Evolutionary conservation across 768 basidiomycete genomes (phyloP).

Genomic region (Rhizopogon salebrosus): DNA sequence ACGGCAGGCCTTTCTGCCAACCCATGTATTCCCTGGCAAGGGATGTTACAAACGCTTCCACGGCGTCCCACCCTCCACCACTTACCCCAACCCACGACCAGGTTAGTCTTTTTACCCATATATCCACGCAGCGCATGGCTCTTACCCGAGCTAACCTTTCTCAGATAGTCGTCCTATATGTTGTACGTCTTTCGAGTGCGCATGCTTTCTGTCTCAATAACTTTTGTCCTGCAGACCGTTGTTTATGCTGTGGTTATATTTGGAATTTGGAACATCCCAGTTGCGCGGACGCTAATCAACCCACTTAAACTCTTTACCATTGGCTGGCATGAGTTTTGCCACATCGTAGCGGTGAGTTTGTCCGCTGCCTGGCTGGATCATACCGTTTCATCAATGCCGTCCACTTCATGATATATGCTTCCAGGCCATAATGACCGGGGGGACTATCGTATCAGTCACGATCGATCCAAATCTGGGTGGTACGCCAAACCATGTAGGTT

Average conservation of each 20-base stretch:
- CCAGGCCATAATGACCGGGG: slow-evolving; percentile 76
- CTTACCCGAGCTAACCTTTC: slow-evolving; percentile 15
- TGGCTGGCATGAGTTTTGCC: slow-evolving; percentile 86
- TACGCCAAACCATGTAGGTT: slow-evolving; percentile 37
- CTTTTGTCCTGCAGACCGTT: slow-evolving; percentile 52
- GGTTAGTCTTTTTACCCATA: slow-evolving; percentile 35
- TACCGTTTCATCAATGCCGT: background rate
- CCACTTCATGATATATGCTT: background rate
- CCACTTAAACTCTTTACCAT: slow-evolving; percentile 86
- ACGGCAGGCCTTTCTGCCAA: slow-evolving; percentile 26
- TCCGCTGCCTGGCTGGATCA: slow-evolving; percentile 3
- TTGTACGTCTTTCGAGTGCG: slow-evolving; percentile 43
- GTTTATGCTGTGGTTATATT: slow-evolving; percentile 85
- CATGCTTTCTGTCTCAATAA: slow-evolving; percentile 7
- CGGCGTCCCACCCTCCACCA: slow-evolving; percentile 33
- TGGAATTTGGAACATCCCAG: slow-evolving; percentile 84
- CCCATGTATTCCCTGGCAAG: slow-evolving; percentile 28
- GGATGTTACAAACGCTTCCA: slow-evolving; percentile 28
- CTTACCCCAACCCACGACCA: slow-evolving; percentile 68
- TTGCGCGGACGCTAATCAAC: slow-evolving; percentile 71
- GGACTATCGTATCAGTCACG: slow-evolving; percentile 70
- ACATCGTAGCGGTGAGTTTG: slow-evolving; percentile 63
- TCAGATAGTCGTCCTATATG: slow-evolving; percentile 71
- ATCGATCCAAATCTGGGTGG: slow-evolving; percentile 81
- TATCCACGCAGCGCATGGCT: slow-evolving; percentile 16